Evolutionary conservation across 495 filamentous ascomycete genomes (phyloP).

Genomic region (Achaetomiella virescens): DNA sequence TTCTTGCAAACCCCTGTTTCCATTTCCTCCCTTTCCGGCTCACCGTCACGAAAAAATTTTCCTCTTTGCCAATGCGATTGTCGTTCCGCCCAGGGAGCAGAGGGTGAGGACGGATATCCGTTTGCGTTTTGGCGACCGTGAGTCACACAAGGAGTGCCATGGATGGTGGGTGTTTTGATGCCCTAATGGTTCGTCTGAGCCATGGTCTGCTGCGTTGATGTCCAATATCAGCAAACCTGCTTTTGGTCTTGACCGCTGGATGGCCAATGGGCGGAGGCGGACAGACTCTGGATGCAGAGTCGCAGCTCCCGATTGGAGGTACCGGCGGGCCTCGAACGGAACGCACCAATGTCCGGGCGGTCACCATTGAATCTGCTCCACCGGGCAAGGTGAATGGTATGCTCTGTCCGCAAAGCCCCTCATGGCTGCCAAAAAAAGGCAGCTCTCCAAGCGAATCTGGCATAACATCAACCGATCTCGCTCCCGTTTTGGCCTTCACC

Average conservation of each 20-base stretch:
- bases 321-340: conserved; percentile 5
- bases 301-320: conserved; percentile 33
- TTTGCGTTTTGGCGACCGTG: conserved; percentile 21
- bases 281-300: conserved; percentile 32
- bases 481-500: conserved; percentile 23
- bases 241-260: conserved; percentile 25
- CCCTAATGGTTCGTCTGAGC: conserved; percentile 28
- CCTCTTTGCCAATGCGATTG: conserved; percentile 22
- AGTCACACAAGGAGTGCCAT: conserved; percentile 32
- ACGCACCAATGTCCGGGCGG: conserved; percentile 9
- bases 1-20: conserved; percentile 16
- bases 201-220: conserved; percentile 41
- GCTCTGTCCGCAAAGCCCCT: neutral
- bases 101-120: conserved; percentile 10
- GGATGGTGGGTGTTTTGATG: conserved; percentile 33
- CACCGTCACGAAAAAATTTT: conserved; percentile 29
- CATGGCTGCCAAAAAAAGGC: conserved; percentile 14
- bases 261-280: conserved; percentile 34
- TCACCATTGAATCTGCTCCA: conserved; percentile 12
- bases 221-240: conserved; percentile 40
- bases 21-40: conserved; percentile 29
- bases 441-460: conserved; percentile 11
- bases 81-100: conserved; percentile 23
- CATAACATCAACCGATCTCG: conserved; percentile 19
- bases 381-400: conserved; percentile 16